These are phyloP conservation scores for Dacryopinax spathularia DNA, from an alignment of 768 basidiomycete species.

Conservation along the genomic window DNA sequence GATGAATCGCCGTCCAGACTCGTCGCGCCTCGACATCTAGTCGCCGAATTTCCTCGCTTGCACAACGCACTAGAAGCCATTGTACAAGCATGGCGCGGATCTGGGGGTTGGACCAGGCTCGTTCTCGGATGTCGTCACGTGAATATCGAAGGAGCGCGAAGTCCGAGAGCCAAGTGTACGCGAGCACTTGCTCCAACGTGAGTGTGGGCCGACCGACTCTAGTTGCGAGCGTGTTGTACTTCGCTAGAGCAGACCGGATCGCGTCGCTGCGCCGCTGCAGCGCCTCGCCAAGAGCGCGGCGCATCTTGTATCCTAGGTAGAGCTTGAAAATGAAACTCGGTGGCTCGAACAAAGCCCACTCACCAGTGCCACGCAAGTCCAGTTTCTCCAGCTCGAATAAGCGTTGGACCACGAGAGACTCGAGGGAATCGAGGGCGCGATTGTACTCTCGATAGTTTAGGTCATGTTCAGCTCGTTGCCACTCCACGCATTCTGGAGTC, in stretches of 20 bases:
- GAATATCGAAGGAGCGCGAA: constrained; percentile 23
- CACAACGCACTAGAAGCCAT: no score
- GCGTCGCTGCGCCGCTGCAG: constrained; percentile 22
- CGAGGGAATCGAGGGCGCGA: constrained; percentile 19
- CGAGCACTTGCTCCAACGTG: constrained; percentile 8
- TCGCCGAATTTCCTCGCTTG: no score
- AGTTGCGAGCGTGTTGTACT: constrained; percentile 23
- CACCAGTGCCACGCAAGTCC: constrained; percentile 17
- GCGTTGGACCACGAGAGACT: constrained; percentile 21
- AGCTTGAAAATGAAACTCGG: not conserved
- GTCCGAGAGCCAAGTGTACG: constrained; percentile 13
- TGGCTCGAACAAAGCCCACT: not conserved
- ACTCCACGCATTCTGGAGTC: not conserved
- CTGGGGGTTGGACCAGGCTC: not conserved
- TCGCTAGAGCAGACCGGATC: constrained; percentile 21
- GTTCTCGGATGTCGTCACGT: not conserved
- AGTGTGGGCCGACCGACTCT: constrained; percentile 9
- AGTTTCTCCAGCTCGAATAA: constrained; percentile 23
- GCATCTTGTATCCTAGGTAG: constrained; percentile 25
- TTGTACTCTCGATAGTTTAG: constrained; percentile 12
- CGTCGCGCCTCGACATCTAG: no score
- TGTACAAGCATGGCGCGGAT: not conserved
- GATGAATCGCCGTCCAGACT: no score
- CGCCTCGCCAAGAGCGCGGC: constrained; percentile 25
- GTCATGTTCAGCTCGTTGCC: constrained; percentile 8